Evolutionary conservation across 768 basidiomycete genomes (phyloP), one percentile per base, ranked within the genome.

Genomic region (Lactarius sanguifluus): DNA sequence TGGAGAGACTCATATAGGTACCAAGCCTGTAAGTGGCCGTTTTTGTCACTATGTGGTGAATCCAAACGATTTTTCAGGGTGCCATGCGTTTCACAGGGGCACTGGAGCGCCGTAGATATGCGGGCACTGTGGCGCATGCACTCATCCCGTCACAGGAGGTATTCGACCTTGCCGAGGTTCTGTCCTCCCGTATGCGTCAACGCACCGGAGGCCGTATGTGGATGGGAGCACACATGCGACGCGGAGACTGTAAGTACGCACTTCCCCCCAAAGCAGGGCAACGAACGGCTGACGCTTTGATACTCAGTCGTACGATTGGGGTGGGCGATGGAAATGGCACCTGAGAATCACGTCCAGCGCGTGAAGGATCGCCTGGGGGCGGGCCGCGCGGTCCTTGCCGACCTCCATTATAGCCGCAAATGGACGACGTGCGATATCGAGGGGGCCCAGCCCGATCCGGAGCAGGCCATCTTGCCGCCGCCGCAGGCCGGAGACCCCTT

Each of bases 201-300:
- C 57, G 66, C 25, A 73, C 71, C 2, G 75, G 57, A 0, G 79
- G 79, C 18, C 73, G 78, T 5, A 72, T 76, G 71, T 80, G 79
- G 80, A 77, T 80, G 77, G 76, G 73, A 13, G 76, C 76, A 7
- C 79, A 80, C 59, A 81, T 81, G 79, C 79, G 79, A 25, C 77
- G 79, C 28, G 79, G 79, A 59, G 79, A 80, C 58, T 80, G 79
- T 80, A 59, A 74, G 77, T 6, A 1, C 23, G 12, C 23, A 50
- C 30, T 15, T 25, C 16, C 43, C 12, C 28, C n/a, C n/a, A n/a
- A 10, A 18, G 5, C 45, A 25, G 25, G 67, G 23, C 25, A 66
- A 18, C n/a, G n/a, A n/a, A n/a, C 5, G 7, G 57, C 36, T 52
- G 50, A 52, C 50, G 30, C 20, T 25, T 25, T 8, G 10, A 50